Conservation (phyloP, 129 eudicot genomes). For the Centella asiatica region DNA sequence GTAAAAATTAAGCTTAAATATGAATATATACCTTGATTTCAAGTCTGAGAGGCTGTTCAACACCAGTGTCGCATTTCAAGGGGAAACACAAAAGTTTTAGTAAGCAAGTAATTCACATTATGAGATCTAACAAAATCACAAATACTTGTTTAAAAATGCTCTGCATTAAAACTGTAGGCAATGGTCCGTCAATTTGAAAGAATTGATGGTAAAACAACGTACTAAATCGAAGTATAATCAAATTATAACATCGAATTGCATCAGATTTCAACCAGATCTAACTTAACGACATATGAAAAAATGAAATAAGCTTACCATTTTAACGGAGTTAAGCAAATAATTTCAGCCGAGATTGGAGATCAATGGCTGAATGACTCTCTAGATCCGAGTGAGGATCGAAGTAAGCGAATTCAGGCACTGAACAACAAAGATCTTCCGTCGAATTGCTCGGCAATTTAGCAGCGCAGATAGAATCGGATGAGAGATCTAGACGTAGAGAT, state of each 20-base stretch:
- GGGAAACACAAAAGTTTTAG: conserved; percentile 2
- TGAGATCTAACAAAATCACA: not conserved
- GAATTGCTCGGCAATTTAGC: not conserved
- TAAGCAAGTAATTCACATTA: not conserved
- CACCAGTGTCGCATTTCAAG: conserved; percentile 5
- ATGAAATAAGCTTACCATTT: not conserved
- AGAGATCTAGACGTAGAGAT: not conserved
- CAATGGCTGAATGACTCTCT: not conserved
- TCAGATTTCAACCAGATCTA: not conserved
- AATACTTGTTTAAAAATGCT: too few species aligned
- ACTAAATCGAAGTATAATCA: not conserved
- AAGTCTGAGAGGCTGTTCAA: conserved; percentile 49
- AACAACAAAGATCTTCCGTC: not conserved
- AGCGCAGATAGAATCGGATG: not conserved
- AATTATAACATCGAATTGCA: not conserved
- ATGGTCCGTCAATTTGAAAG: too few species aligned
- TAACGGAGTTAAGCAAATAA: not conserved
- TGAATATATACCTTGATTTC: conserved; percentile 39
- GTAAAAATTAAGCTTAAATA: not conserved
- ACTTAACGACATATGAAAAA: not conserved
- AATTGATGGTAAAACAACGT: too few species aligned
- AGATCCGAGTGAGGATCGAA: not conserved
- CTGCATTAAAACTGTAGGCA: too few species aligned
- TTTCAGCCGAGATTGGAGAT: not conserved
- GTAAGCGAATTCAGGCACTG: not conserved